These are phyloP conservation scores for Zymoseptoria crescenta DNA, from an alignment of 2,329 filamentous ascomycete genomes.

Conservation along the genomic window DNA sequence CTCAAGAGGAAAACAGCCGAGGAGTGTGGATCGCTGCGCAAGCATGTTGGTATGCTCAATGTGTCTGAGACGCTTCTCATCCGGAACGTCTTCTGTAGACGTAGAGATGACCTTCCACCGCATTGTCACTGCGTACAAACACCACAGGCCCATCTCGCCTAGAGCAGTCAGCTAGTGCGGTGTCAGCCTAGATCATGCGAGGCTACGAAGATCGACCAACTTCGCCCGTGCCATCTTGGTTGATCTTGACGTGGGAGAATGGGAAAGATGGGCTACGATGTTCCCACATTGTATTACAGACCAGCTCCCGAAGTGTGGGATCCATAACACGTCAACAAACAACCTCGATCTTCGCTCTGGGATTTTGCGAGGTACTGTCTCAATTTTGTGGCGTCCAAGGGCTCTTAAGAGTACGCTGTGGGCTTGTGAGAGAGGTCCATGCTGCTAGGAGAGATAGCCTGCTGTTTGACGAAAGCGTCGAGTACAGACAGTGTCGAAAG, in stretches of 20 bases:
- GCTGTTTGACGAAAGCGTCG: no score
- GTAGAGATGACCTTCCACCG: neutral
- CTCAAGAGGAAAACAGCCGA: no score
- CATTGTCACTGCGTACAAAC: neutral
- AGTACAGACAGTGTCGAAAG: no score
- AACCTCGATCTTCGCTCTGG: no score
- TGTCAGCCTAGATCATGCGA: neutral
- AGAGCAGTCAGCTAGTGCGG: neutral
- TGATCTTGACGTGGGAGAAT: neutral
- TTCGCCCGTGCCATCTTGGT: neutral
- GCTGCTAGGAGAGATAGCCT: no score
- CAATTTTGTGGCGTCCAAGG: no score
- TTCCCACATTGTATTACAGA: neutral
- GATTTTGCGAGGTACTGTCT: no score
- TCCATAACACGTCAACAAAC: no score
- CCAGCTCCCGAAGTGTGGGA: neutral
- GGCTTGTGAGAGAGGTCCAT: no score
- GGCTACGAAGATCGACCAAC: neutral
- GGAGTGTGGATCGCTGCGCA: neutral
- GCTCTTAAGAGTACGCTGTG: no score
- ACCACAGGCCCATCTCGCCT: neutral
- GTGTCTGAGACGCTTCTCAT: neutral
- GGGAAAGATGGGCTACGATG: neutral
- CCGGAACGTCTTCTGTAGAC: neutral
- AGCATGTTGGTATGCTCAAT: neutral